Evolutionary conservation across 768 basidiomycete species (phyloP).

Genomic region (Tephrocybe sp.): DNA sequence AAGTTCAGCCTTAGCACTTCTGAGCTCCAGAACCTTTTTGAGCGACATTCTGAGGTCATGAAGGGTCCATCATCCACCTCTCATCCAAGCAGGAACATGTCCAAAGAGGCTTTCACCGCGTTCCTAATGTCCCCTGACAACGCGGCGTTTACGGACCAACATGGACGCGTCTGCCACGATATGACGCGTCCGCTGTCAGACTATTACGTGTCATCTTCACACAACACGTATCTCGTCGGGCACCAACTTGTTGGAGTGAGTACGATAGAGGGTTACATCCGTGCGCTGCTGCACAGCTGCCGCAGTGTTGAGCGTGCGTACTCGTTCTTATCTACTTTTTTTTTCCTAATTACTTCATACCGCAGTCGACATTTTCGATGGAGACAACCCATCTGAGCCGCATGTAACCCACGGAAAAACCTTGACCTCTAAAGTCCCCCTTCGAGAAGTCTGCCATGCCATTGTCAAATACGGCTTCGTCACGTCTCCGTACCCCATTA

Average conservation of each 20-base stretch:
- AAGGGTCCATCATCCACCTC: constrained; percentile 7
- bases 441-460: constrained; percentile 81
- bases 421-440: constrained; percentile 80
- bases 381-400: constrained; percentile 64
- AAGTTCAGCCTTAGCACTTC: constrained; percentile 35
- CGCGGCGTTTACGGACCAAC: constrained; percentile 45
- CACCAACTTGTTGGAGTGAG: constrained; percentile 85
- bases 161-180: constrained; percentile 58
- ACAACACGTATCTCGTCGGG: constrained; percentile 89
- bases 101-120: constrained; percentile 65
- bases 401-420: constrained; percentile 94
- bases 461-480: constrained; percentile 93
- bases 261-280: constrained; percentile 92
- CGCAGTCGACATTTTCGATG: constrained; percentile 90
- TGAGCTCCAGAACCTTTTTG: constrained; percentile 36
- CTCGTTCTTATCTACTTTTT: neutral
- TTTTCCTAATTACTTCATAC: constrained; percentile 12
- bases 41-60: constrained; percentile 30
- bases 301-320: constrained; percentile 87
- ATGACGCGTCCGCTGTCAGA: constrained; percentile 89
- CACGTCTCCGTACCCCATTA: constrained; percentile 90
- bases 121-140: constrained; percentile 86
- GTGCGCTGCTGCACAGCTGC: constrained; percentile 86
- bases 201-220: constrained; percentile 86
- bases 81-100: constrained; percentile 31